Base-by-base conservation (phyloP, 345 rosid genomes). In the Boechera retrofracta region DNA sequence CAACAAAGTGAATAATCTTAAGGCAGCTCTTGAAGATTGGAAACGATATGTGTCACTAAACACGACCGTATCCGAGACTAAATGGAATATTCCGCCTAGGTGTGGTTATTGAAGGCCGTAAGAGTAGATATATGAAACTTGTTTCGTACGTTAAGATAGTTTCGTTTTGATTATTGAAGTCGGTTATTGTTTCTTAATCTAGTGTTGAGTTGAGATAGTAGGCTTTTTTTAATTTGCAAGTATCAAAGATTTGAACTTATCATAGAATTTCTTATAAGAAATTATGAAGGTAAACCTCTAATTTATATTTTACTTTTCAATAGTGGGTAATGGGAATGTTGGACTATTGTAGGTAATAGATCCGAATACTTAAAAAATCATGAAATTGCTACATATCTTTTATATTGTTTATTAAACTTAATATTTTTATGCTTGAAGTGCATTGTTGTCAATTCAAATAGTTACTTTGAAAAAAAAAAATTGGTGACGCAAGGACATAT, bases 11-110 rank as follows among this genome's bases (percentile, higher is more conserved):
- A 77, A 67, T 16, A 90, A 91, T 72, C 89, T 93, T 1, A 66
- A 44, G 56, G 55, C 82, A 11, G 76, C 84, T 76, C 93, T 93
- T 70, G 70, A 80, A 42, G 91, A 93, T 57, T 93, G 95, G 97
- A 88, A 67, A 58, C 80, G 47, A 13, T 92, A 77, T 65, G 32
- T 53, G 75, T 76, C 80, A 56, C 11, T 9, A 28, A 79, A 79
- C 63, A 67, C 64, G 38, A 73, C 60, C 28, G 78, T 67, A 39
- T 15, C 78, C 53, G 71, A 53, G 59, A 61, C 74, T 61, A 79
- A 73, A 73, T 79, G 82, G 82, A 67, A 79, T 67, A 73, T 79
- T 73, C 82, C 78, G 16, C 74, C 74, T n/a, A 73, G 12, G 59
- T 79, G 82, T 61, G 78, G 82, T 67, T 77, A 63, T 47, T 71